Conservation (phyloP, 2,329 filamentous ascomycete species). For the Ascochyta lentis region DNA sequence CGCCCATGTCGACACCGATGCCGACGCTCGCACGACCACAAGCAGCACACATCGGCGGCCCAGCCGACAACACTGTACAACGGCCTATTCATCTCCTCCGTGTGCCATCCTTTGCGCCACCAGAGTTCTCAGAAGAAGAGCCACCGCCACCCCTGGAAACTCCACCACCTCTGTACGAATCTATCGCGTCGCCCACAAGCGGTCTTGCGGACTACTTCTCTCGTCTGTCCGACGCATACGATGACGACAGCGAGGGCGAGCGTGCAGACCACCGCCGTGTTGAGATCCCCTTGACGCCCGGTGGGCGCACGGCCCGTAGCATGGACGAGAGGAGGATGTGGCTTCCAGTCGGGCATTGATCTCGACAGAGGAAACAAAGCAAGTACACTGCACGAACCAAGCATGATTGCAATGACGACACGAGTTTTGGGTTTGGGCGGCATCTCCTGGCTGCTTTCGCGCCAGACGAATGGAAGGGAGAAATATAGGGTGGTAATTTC, state of each 20-base stretch:
- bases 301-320: conserved; percentile 66
- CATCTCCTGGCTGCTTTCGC: conserved; percentile 6
- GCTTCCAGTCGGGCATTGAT: conserved; percentile 53
- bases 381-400: not conserved
- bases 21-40: conserved; percentile 60
- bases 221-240: conserved; percentile 70
- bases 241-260: conserved; percentile 65
- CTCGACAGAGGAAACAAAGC: not conserved
- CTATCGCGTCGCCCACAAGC: conserved; percentile 74
- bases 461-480: not conserved
- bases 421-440: conserved; percentile 13
- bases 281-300: conserved; percentile 69
- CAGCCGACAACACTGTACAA: conserved; percentile 55
- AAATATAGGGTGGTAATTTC: conserved; percentile 8
- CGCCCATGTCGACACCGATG: conserved; percentile 40
- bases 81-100: conserved; percentile 86
- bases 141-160: conserved; percentile 77
- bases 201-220: conserved; percentile 86
- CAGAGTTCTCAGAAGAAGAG: conserved; percentile 81
- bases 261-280: conserved; percentile 50
- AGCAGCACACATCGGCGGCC: conserved; percentile 54
- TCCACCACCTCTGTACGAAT: conserved; percentile 84
- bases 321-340: conserved; percentile 68
- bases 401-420: conserved; percentile 24
- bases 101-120: conserved; percentile 85